Conservation (phyloP, 352 stramenopile species). For the Aphanomyces invadans region DNA sequence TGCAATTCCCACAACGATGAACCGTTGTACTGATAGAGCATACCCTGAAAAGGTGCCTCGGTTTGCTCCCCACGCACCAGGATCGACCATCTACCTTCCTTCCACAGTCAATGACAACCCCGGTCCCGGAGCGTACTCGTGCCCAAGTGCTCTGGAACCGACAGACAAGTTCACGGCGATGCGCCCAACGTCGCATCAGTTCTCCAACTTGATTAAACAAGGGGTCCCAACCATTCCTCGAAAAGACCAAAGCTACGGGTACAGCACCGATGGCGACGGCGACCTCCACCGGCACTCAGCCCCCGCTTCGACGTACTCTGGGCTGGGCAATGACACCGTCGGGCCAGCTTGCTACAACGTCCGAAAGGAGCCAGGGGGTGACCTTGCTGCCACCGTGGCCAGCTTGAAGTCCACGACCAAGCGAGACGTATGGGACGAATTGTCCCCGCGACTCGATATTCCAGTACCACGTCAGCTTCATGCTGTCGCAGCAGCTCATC, state of each 20-base stretch:
- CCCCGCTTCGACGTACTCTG: slow-evolving; percentile 47
- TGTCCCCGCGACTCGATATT: slow-evolving; percentile 37
- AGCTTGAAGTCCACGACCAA: slow-evolving; percentile 63
- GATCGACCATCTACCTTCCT: slow-evolving; percentile 53
- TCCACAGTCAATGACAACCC: slow-evolving; percentile 71
- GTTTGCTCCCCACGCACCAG: slow-evolving; percentile 60
- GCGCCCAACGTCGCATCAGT: slow-evolving; percentile 27
- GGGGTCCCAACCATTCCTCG: slow-evolving; percentile 60
- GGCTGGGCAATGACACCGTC: slow-evolving; percentile 61
- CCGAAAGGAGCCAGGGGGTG: slow-evolving; percentile 48
- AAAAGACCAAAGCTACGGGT: slow-evolving; percentile 69
- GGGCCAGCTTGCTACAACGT: slow-evolving; percentile 62
- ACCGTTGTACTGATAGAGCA: too few relatives aligned
- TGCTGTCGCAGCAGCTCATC: too few relatives aligned
- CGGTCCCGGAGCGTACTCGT: slow-evolving; percentile 46
- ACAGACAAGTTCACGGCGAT: slow-evolving; percentile 28
- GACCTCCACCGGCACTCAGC: slow-evolving; percentile 37
- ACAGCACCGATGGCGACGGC: slow-evolving; percentile 39
- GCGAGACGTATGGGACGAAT: slow-evolving; percentile 65
- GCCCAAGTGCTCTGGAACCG: slow-evolving; percentile 28
- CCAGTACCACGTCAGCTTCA: too few relatives aligned
- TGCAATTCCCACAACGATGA: slow-evolving; percentile 22
- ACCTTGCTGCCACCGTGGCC: slow-evolving; percentile 13
- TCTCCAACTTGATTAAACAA: slow-evolving; percentile 43
- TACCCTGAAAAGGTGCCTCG: slow-evolving; percentile 40